Evolutionary conservation across 306 rosid genomes (phyloP), one percentile per base, ranked within the genome.

Genomic region (Astragalus membranaceus): DNA sequence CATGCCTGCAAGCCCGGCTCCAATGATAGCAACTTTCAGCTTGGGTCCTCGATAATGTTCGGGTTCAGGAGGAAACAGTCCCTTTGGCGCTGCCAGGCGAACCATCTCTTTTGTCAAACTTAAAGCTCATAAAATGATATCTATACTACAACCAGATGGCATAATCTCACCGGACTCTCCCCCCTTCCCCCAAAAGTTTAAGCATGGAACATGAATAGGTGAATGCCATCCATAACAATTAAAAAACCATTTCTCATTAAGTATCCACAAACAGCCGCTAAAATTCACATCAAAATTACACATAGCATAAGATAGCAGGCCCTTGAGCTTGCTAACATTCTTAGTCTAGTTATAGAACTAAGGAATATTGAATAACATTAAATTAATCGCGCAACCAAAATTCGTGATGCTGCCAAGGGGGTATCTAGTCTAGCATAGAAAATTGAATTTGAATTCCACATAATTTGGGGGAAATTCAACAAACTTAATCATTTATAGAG

Each of bases 1-100:
- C 99, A 94, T 91, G 78, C 99, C 97, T 0, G 97, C 99, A 79
- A 94, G 95, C 30, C 99, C 99, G 77, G 99, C 97, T 64, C 99
- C 97, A 54, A 94, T 79, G 48, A 94, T 94, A n/a, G 99, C 99
- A 65, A 94, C 96, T 80, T 89, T 91, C 66, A 94, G 83, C 88
- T 91, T 94, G 0, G 99, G 97, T 33, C 99, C 99, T 47, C 96
- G 83, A 75, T 94, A 94, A 68, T 81, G 91, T 54, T 83, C 95
- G 3, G 97, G 99, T 68, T 94, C 99, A 0, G 99, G 91, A 60
- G 99, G 99, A 83, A 91, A 94, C 81, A 94, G 64, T 48, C 99
- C 99, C 63, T 89, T 94, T 20, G 99, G 99, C 65, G 97, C 99
- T 88, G 96, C 16, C 69, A 85, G 13, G 44, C 49, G 10, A 69